Evolutionary conservation across 2,329 filamentous ascomycete species (phyloP).

Genomic region (Neofusicoccum kwambonambiense): DNA sequence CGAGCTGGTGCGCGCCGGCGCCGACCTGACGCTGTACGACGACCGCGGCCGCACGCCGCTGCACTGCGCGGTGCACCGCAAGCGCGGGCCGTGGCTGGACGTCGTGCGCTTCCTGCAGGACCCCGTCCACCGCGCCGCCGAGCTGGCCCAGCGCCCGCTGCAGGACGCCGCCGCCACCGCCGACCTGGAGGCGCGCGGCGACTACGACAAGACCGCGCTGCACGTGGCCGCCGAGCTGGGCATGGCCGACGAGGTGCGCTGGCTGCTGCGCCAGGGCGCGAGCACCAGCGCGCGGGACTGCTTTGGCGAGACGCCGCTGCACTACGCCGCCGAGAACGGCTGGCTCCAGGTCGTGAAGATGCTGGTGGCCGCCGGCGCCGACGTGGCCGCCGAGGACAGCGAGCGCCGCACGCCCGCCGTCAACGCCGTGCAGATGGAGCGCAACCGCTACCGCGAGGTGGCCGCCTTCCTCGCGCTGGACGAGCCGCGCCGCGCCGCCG

Average conservation of each 20-base stretch:
- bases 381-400: not conserved
- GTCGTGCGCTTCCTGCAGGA: not conserved
- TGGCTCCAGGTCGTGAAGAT: not conserved
- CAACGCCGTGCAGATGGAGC: not conserved
- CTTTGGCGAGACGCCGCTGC: not conserved
- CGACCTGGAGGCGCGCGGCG: not conserved
- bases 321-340: not conserved
- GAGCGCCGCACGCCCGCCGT: no score
- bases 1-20: not conserved
- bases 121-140: not conserved
- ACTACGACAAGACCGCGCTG: not conserved
- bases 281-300: not conserved
- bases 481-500: not conserved
- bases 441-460: not conserved
- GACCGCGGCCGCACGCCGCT: not conserved
- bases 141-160: not conserved
- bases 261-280: not conserved
- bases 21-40: not conserved
- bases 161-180: not conserved
- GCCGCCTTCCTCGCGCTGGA: not conserved
- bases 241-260: no score
- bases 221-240: not conserved
- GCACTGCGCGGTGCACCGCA: conserved; percentile 1
- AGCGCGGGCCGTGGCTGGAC: not conserved
- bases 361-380: not conserved